Percentiles rank a stretch among this genome's conserved stretches.
phyloP scores from a whole-genome alignment of 371 early-diverging fungal genomes.

The Mortierella sp. region DNA sequence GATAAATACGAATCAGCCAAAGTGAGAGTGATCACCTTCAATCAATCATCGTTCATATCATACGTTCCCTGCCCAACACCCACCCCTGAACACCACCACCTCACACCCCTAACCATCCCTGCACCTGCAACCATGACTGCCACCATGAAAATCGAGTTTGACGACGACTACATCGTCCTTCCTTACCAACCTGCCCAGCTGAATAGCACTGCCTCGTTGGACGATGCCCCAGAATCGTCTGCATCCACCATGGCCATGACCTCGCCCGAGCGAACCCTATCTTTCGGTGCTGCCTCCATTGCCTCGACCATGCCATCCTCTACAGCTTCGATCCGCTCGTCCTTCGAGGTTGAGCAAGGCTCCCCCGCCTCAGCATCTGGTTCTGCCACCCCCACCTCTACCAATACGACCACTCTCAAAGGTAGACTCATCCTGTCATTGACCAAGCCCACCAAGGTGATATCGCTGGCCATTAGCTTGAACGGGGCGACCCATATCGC shows the following conservation, averaged over 20 bases:
- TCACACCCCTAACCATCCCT: background rate
- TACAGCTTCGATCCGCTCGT: constrained; percentile 32
- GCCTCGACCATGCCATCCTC: constrained; percentile 45
- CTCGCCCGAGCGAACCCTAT: constrained; percentile 37
- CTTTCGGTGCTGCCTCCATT: constrained; percentile 30
- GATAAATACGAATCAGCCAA: constrained; percentile 3
- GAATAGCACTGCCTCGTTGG: constrained; percentile 5
- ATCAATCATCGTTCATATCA: background rate
- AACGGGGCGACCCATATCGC: constrained; percentile 52
- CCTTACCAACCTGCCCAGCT: constrained; percentile 16
- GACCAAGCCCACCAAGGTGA: constrained; percentile 39
- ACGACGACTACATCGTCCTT: constrained; percentile 38
- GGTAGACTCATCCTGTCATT: constrained; percentile 31
- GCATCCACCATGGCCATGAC: constrained; percentile 36
- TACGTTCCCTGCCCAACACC: background rate
- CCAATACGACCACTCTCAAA: constrained; percentile 15
- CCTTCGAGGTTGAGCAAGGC: constrained; percentile 29
- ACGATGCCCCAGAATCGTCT: constrained; percentile 5
- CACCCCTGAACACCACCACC: background rate
- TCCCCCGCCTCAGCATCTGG: background rate
- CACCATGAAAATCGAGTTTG: constrained; percentile 35
- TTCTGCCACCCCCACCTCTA: background rate
- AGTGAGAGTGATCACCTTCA: constrained; percentile 3
- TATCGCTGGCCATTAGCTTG: constrained; percentile 34
- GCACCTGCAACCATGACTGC: constrained; percentile 22